Conservation (phyloP, 768 basidiomycete species). For the Pulveroboletus ravenelii region DNA sequence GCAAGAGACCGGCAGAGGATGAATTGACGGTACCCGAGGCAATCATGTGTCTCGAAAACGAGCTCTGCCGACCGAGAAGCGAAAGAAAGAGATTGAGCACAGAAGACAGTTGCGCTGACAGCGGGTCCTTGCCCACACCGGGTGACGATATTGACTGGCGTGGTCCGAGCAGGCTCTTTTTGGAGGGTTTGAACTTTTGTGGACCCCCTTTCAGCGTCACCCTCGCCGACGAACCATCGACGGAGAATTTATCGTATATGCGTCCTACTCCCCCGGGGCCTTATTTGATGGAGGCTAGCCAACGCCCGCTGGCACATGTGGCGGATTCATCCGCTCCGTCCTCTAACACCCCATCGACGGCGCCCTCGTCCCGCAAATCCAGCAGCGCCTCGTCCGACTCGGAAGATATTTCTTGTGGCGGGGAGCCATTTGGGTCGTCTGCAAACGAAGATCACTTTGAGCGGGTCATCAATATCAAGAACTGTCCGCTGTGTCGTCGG, state of each 20-base stretch:
- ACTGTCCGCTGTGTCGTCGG: slow-evolving; percentile 90
- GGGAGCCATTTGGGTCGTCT: slow-evolving; percentile 5
- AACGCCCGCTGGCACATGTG: slow-evolving; percentile 39
- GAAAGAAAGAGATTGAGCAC: slow-evolving; percentile 66
- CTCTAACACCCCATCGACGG: slow-evolving; percentile 5
- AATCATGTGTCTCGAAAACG: slow-evolving; percentile 80
- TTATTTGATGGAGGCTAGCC: slow-evolving; percentile 43
- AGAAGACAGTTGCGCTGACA: slow-evolving; percentile 40
- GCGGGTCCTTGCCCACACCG: slow-evolving; percentile 54
- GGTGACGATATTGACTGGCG: slow-evolving; percentile 30
- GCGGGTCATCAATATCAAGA: slow-evolving; percentile 91
- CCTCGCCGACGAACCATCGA: slow-evolving; percentile 27
- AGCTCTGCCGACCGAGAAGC: slow-evolving; percentile 65
- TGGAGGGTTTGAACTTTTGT: slow-evolving; percentile 60
- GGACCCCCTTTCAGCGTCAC: slow-evolving; percentile 41
- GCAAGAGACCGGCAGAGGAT: slow-evolving; percentile 59
- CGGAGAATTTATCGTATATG: slow-evolving; percentile 16
- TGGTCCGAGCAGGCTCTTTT: slow-evolving; percentile 35
- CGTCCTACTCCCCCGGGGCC: slow-evolving; percentile 13
- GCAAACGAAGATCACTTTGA: slow-evolving; percentile 45
- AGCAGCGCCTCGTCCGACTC: slow-evolving; percentile 45
- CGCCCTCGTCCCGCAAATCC: slow-evolving; percentile 24
- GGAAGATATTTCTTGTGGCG: slow-evolving; percentile 33
- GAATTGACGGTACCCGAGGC: slow-evolving; percentile 77
- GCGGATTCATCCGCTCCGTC: slow-evolving; percentile 25